Evolutionary conservation across 306 rosid species (phyloP), one percentile per base, ranked within the genome.

Genomic region (Arachis stenosperma): DNA sequence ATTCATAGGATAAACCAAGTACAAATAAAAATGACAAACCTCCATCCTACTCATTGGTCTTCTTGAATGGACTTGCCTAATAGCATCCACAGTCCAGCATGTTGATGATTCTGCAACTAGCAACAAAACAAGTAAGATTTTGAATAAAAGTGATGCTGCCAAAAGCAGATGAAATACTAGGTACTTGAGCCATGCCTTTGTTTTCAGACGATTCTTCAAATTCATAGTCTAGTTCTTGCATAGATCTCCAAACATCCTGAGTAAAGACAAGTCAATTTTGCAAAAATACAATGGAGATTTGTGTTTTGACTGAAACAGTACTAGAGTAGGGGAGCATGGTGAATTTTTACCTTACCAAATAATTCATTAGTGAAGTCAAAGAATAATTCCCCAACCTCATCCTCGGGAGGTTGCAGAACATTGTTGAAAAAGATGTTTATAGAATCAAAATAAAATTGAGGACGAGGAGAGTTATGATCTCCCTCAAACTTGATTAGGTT

Each of bases 381-480:
- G 78, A 82, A 83, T 3, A 90, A 65, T 70, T 75, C 98, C 81
- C 87, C 93, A 37, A 77, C 74, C 83, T 91, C 97, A 84, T 91
- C 98, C 68, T 87, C 93, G 2, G 98, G 99, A 81, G 98, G 99
- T 86, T 88, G 98, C 79, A 95, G 71, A 69, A 91, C 93, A 75
- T 91, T 90, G 83, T 86, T 92, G 76, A 95, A 95, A 83, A 95
- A 95, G 4, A 91, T 87, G 78, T 90, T 88, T 74, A 95, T 87
- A 40, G 99, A 91, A 75, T 95, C 98, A 50, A 95, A 95, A 81
- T 83, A 95, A 83, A 87, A 91, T 75, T 88, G 96, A 79, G 99
- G 97, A 43, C 98, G 90, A 33, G 97, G 92, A 76, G 99, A 95
- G 71, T 95, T 95, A 91, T 95, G 99, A 81, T 95, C 99, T 64